Evolutionary conservation across 2,329 filamentous ascomycete genomes (phyloP).

Genomic region (Fusarium verrucosum): DNA sequence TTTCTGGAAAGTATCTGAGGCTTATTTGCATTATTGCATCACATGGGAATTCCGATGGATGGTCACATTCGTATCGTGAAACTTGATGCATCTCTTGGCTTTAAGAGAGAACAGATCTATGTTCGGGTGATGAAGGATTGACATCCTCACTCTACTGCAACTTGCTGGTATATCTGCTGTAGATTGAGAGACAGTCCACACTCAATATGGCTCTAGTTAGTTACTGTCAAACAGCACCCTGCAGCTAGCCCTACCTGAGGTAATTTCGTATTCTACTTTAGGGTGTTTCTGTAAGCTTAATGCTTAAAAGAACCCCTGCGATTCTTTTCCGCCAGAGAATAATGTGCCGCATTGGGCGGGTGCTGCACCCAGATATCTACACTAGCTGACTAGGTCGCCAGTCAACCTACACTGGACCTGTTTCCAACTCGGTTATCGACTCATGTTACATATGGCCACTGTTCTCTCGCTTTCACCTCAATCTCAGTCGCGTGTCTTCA

Average conservation of each 20-base stretch:
- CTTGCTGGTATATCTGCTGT: neutral
- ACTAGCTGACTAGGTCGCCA: neutral
- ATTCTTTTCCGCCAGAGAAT: neutral
- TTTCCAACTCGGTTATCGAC: neutral
- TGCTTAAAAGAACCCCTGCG: slow-evolving; percentile 14
- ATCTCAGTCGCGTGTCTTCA: slow-evolving; percentile 1
- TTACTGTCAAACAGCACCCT: neutral
- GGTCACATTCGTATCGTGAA: neutral
- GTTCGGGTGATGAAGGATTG: neutral
- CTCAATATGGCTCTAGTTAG: no score
- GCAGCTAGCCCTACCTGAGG: neutral
- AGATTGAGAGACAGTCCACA: neutral
- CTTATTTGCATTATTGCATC: slow-evolving; percentile 3
- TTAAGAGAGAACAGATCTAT: neutral
- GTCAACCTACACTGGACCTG: neutral
- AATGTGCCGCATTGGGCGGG: slow-evolving; percentile 9
- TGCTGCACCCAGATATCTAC: neutral
- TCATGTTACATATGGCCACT: neutral
- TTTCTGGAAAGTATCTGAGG: slow-evolving; percentile 2
- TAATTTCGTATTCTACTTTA: neutral
- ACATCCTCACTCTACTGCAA: no score
- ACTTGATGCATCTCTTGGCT: neutral
- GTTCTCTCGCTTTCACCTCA: neutral
- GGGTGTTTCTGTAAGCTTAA: slow-evolving; percentile 13
- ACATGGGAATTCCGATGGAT: neutral